Base-by-base conservation (phyloP, 2,329 filamentous ascomycete genomes). In the Fusarium hostae region DNA sequence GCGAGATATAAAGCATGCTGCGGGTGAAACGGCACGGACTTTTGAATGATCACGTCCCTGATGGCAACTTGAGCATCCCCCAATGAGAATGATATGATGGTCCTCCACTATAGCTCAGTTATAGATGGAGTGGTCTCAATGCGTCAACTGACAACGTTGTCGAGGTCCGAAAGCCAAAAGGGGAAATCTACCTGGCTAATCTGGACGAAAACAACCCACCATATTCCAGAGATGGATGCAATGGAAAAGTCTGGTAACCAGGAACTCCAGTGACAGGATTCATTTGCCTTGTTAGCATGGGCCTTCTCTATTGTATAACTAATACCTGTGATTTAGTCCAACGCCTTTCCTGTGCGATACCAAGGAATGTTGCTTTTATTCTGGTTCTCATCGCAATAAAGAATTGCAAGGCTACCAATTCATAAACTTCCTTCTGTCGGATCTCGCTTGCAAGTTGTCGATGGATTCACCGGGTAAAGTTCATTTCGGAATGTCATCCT, bases 341-440 rank as follows among this genome's bases (percentile, higher is more conserved):
- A 4, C 6, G 2, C 4, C 35, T 8, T 7, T n/a, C 2, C 20
- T 40, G 0, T 5, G 3, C 1, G 3, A 18, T 30, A 0, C 20
- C 8, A 3, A 16, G 2, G 9, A 6, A 1, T 22, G 15, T 8
- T 1, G 26, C 0, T 11, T 16, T 28, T 5, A 12, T 0, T n/a
- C 0, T 5, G 2, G 2, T 0, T 5, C 8, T 15, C 12, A 10
- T 2, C 12, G 1, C 5, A 5, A 4, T 6, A 9, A 26, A 2
- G 0, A 28, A 28, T 30, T n/a, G 6, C 3, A 9, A 18, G 5
- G 5, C 0, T 37, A 16, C n/a, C 9, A 13, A 30, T 10, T 8
- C 1, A 22, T 8, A 4, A 3, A 30, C 3, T 0, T 7, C 8
- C 4, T 0, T 22, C 18, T 55, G 28, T 22, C 51, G 15, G n/a